Base-by-base conservation (phyloP, 1,139 yeast genomes). In the Yamadazyma kanchanaburiensis region DNA sequence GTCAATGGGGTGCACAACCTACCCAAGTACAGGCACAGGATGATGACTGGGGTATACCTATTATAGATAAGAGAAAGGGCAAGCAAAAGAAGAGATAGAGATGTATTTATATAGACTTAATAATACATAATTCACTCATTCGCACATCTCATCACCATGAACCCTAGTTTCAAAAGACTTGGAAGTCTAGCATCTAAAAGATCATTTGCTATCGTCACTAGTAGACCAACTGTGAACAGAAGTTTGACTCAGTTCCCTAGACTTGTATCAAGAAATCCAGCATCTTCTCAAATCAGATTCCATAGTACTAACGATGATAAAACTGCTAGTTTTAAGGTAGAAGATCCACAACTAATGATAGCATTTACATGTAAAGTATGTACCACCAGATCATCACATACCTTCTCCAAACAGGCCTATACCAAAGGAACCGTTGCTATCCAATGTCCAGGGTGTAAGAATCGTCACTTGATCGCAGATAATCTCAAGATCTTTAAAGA, bases 331-430 rank as follows among this genome's bases (percentile, higher is more conserved):
- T 26, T 58, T 31, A 65, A 79, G 43, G 70, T 69, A 4, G 82
- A 77, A 26, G 77, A 80, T 37, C 95, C 95, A 1, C 75, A 80
- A 54, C 65, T 86, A 43, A 82, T 88, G 80, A 72, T 91, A 18
- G 91, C 95, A 0, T 89, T 91, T 58, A 91, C 96, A 0, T 91
- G 98, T 58, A 91, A 88, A 54, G 77, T 78, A 44, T 91, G 98
- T 58, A 72, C 77, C 31, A 76, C 85, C 6, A 64, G 97, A 34
- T 86, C 96, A 0, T 77, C 89, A 3, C 97, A 91, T 51, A 72
- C 80, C 4, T 80, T 91, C 48, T 84, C 96, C 12, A 89, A 88
- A 45, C 97, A 91, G 55, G 89, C 96, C 0, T 91, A 91, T 52
- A 75, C 80, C 15, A 67, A 70, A 16, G 98, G 98, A 1, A 80